Conservation (phyloP, 257 asterid genomes). For the Solanum piurae region DNA sequence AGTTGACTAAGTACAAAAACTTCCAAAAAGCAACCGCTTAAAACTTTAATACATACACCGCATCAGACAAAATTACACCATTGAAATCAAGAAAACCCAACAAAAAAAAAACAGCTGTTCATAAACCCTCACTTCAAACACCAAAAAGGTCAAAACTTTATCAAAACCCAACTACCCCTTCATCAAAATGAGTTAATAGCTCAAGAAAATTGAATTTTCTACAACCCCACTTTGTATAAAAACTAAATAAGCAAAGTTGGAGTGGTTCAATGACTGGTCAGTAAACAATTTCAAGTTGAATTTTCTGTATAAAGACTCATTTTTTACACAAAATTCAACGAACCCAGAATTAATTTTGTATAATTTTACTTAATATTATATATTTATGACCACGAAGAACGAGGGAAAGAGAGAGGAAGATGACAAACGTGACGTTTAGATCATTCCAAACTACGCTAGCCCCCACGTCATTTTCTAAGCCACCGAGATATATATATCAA, state of each 20-base stretch:
- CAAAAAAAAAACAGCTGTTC: neutral
- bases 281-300: slow-evolving; percentile 12
- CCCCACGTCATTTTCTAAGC: slow-evolving; percentile 51
- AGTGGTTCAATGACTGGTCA: neutral
- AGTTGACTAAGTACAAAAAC: neutral
- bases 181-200: slow-evolving; percentile 1
- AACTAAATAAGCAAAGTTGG: neutral
- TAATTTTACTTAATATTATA: neutral
- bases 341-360: slow-evolving; percentile 13
- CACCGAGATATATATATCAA: neutral
- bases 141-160: slow-evolving; percentile 1
- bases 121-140: neutral
- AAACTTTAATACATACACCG: slow-evolving; percentile 8
- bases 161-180: neutral
- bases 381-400: neutral
- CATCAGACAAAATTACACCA: slow-evolving; percentile 18
- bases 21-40: slow-evolving; percentile 9
- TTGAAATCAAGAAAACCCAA: slow-evolving; percentile 13
- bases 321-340: slow-evolving; percentile 35
- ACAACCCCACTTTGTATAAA: slow-evolving; percentile 7
- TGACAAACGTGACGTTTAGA: slow-evolving; percentile 46
- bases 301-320: slow-evolving; percentile 10
- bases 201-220: slow-evolving; percentile 1
- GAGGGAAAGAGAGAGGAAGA: slow-evolving; percentile 9
- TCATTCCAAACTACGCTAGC: slow-evolving; percentile 36